Conservation (phyloP, 305 asterid species). For the Fraxinus baroniana region DNA sequence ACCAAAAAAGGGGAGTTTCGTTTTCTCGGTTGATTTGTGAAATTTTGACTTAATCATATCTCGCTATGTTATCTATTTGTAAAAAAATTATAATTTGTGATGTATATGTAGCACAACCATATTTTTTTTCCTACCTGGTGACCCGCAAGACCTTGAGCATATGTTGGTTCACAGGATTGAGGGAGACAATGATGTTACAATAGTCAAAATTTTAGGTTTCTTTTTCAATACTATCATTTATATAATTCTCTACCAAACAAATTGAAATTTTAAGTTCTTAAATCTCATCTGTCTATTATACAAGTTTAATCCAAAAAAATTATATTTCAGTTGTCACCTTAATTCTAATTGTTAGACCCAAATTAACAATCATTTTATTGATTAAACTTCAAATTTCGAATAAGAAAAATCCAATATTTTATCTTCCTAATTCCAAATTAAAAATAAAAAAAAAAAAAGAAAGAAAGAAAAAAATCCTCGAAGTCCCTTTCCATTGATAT, state of each 20-base stretch:
- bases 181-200: neutral
- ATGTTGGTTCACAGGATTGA: no score
- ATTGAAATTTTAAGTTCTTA: neutral
- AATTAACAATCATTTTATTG: no score
- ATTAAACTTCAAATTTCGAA: neutral
- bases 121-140: neutral
- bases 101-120: no score
- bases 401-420: neutral
- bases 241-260: neutral
- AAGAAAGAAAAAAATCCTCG: no score
- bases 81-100: no score
- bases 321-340: neutral
- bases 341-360: neutral
- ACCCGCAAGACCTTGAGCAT: neutral
- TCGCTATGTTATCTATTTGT: no score
- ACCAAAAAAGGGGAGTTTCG: no score
- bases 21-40: no score
- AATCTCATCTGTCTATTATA: neutral
- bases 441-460: no score
- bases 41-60: no score
- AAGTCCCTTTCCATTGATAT: neutral
- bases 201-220: neutral
- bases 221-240: no score
- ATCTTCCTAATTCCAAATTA: neutral
- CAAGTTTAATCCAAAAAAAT: no score